These are phyloP conservation scores for Ramalina intermedia DNA, from an alignment of 495 filamentous ascomycete genomes.

Conservation along the genomic window DNA sequence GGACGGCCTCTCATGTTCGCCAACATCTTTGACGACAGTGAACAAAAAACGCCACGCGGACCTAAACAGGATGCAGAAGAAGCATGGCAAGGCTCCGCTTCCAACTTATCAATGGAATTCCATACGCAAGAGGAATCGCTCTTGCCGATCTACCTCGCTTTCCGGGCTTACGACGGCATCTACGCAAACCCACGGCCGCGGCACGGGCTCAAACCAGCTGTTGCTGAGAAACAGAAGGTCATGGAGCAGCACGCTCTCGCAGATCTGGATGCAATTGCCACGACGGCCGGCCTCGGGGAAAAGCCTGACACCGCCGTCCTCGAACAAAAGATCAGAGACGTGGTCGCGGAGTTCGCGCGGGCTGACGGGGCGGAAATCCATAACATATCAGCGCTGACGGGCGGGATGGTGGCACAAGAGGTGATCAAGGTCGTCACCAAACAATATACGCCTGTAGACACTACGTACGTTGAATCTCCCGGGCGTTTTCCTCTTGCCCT, in stretches of 20 bases:
- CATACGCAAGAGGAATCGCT: conserved; percentile 34
- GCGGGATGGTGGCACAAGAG: conserved; percentile 90
- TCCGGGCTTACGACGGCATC: conserved; percentile 43
- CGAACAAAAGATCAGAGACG: conserved; percentile 26
- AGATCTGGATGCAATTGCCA: not conserved
- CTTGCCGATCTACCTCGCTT: conserved; percentile 65
- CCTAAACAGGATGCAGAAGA: not conserved
- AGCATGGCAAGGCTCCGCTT: conserved; percentile 22
- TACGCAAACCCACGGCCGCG: conserved; percentile 22
- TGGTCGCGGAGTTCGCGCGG: conserved; percentile 53
- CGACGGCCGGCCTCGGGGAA: not conserved
- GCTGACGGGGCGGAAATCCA: conserved; percentile 81
- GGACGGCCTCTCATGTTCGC: conserved; percentile 40
- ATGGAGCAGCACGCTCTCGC: not conserved
- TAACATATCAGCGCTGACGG: conserved; percentile 81
- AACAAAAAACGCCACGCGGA: not conserved
- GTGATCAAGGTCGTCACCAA: conserved; percentile 89
- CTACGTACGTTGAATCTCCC: conserved; percentile 31
- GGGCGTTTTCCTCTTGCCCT: too few relatives aligned
- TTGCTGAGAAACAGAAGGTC: not conserved
- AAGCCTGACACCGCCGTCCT: not conserved
- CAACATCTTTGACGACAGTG: conserved; percentile 13
- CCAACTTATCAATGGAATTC: conserved; percentile 7
- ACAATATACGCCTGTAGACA: conserved; percentile 92
- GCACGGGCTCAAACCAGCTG: not conserved